Base-by-base conservation (phyloP, 2,329 filamentous ascomycete species). In the Boeremia lycopersici region DNA sequence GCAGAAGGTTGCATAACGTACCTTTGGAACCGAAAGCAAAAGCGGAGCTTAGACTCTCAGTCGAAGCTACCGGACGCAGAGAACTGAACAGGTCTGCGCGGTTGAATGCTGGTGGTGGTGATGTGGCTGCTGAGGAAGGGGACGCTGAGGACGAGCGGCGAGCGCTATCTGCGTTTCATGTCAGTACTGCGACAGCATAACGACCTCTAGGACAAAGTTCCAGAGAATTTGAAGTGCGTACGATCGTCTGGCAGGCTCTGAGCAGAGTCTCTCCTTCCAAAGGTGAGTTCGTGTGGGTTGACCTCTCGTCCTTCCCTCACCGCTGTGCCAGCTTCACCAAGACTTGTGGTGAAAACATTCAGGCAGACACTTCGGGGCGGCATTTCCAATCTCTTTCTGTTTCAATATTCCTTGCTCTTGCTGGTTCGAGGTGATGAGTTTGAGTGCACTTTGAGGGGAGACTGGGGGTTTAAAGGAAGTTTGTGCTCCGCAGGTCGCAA, bases 321-420 rank as follows among this genome's bases (percentile, higher is more conserved):
- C 62, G 63, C 59, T 56, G 61, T 60, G 49, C 63, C 65, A 39
- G 63, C 56, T 42, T 67, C 64, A 64, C 68, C 61, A 62, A 68
- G 60, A 58, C 66, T 69, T 13, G 60, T 67, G 40, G 68, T 72
- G 65, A 73, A 74, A 23, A 74, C 71, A 68, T 74, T 74, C 60
- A 73, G 59, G 48, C 69, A 70, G 25, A 74, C 69, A 52, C 68
- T 72, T 67, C 71, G 66, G 46, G 71, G 68, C 43, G 71, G 71
- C 71, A 74, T 73, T 53, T 63, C 64, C 59, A 49, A 53, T 51
- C 46, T 60, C 57, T 59, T 48, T 48, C 52, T 56, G 36, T 12
- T 46, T 17, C 11, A 26, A 12, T 50, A 28, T 60, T 54, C 45
- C 52, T 40, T 52, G 48, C 51, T 56, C 45, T 59, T 62, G 47